Base-by-base conservation (phyloP, 129 eudicot species). In the Flaveria trinervia region DNA sequence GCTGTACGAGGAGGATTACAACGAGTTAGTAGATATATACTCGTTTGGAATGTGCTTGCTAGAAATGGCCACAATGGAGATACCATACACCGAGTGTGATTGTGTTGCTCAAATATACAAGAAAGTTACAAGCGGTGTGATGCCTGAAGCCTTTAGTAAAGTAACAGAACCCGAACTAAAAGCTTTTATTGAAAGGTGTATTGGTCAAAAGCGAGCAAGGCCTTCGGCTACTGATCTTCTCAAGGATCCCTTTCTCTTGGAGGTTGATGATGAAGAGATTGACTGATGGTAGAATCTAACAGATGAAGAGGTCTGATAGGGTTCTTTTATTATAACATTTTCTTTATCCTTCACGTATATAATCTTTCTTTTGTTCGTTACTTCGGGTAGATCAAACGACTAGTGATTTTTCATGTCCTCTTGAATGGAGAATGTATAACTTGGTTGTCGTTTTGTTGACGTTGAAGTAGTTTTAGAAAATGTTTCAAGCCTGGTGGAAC, bases 1-100 rank as follows among this genome's bases (percentile, higher is more conserved):
- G 84, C 85, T 89, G 2, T 92, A 86, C 17, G 97, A 89, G 46
- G 97, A 89, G 83, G 84, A 92, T 76, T 92, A 92, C 83, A 85
- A 90, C 3, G 92, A 89, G 78, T 25, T 80, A 46, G 89, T 92
- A 18, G 97, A 92, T 78, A 85, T 92, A 41, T 92, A 92, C 81
- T 89, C 97, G 1, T 92, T 92, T 57, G 97, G 97, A 39, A 85
- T 92, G 96, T 89, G 90, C 76, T 60, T 92, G 77, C 84, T 92
- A 9, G 92, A 92, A 81, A 89, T 92, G 95, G 90, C 86, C 0
- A 92, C 95, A 20, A 67, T 85, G 82, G 97, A 92, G 81, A 85
- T 86, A 72, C 97, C 97, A 5, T 89, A 92, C 65, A 77, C 85
- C 5, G 97, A 92, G 60, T 92, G 95, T 52, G 87, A 89, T 39